Evolutionary conservation across 345 rosid genomes (phyloP).

Genomic region (Populus alba): DNA sequence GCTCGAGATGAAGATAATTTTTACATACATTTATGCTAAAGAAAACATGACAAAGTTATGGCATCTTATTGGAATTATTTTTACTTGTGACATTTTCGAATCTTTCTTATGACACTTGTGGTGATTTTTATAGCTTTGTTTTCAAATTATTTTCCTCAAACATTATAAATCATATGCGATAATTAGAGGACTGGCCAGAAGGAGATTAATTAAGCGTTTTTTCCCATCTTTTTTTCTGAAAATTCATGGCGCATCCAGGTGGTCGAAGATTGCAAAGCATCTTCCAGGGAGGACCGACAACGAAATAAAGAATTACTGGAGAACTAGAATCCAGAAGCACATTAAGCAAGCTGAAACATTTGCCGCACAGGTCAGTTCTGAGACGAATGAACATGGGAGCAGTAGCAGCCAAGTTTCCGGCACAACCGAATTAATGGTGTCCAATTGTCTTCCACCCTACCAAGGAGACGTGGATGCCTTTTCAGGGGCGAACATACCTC

Average conservation of each 20-base stretch:
- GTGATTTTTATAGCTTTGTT: neutral
- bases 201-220: neutral
- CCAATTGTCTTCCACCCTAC: conserved; percentile 46
- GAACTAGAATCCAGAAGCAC: conserved; percentile 91
- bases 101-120: neutral
- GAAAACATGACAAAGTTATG: too few relatives aligned
- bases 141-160: neutral
- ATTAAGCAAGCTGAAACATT: conserved; percentile 54
- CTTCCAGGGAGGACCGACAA: conserved; percentile 98
- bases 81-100: too few relatives aligned
- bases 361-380: conserved; percentile 37
- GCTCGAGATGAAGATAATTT: too few relatives aligned
- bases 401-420: conserved; percentile 40
- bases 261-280: conserved; percentile 95
- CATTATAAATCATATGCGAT: neutral
- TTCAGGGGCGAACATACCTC: conserved; percentile 7
- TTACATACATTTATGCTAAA: too few relatives aligned
- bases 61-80: too few relatives aligned
- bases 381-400: conserved; percentile 37
- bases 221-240: too few relatives aligned
- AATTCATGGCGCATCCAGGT: conserved; percentile 34
- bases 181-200: neutral
- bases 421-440: conserved; percentile 37
- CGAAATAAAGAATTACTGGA: conserved; percentile 95
- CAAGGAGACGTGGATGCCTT: conserved; percentile 25